Conservation (phyloP, 495 filamentous ascomycete species). For the Chaetomium fimeti region DNA sequence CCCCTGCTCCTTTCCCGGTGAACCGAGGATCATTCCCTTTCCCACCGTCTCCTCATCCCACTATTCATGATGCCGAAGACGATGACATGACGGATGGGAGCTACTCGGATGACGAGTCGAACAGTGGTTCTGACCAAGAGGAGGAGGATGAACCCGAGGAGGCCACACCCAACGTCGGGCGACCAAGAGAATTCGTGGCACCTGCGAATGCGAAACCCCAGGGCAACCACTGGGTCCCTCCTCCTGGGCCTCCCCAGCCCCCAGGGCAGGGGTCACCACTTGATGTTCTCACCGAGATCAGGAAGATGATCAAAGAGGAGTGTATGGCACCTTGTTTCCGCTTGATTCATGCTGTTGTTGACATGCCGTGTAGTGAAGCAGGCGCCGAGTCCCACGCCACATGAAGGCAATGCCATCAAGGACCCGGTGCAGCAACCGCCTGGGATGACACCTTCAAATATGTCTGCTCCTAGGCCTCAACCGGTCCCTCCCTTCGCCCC, state of each 20-base stretch:
- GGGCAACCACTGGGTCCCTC: neutral
- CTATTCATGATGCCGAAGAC: neutral
- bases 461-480: neutral
- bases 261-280: neutral
- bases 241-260: neutral
- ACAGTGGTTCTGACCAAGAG: constrained; percentile 10
- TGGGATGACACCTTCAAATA: neutral
- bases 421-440: neutral
- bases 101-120: constrained; percentile 12
- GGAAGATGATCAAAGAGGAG: constrained; percentile 30
- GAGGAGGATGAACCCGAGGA: neutral
- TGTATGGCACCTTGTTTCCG: neutral
- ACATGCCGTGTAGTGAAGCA: constrained; percentile 23
- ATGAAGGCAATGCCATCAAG: constrained; percentile 4
- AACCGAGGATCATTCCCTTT: neutral
- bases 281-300: constrained; percentile 27
- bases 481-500: constrained; percentile 5
- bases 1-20: neutral
- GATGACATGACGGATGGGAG: constrained; percentile 13
- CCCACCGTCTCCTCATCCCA: constrained; percentile 6
- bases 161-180: neutral
- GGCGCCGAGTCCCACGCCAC: constrained; percentile 14
- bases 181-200: neutral
- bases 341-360: constrained; percentile 4
- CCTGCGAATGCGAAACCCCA: neutral